These are phyloP conservation scores for Fusarium secorum DNA, from an alignment of 2,329 filamentous ascomycete species.

Conservation along the genomic window DNA sequence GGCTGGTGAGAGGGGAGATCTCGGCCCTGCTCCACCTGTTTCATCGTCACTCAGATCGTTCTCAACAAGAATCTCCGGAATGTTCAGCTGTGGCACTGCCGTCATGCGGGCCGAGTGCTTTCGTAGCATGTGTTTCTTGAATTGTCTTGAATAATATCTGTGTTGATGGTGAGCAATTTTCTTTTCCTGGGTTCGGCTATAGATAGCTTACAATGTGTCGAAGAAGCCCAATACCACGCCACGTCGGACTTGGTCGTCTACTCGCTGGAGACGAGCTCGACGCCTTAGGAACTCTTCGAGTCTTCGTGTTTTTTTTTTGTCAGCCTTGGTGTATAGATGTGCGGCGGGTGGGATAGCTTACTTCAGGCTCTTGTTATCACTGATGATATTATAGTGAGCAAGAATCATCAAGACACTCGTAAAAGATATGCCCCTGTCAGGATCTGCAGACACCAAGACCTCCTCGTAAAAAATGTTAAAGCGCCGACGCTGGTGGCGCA, in stretches of 20 bases:
- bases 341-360: constrained; percentile 48
- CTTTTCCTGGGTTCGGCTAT: too few species aligned
- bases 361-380: constrained; percentile 93
- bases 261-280: constrained; percentile 86
- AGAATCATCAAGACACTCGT: constrained; percentile 93
- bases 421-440: constrained; percentile 88
- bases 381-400: constrained; percentile 98
- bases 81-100: constrained; percentile 77
- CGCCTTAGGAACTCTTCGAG: constrained; percentile 95
- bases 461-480: constrained; percentile 98
- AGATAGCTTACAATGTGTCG: constrained; percentile 74
- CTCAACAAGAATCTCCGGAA: constrained; percentile 91
- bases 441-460: constrained; percentile 90
- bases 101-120: constrained; percentile 81
- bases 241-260: constrained; percentile 92
- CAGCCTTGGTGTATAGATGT: constrained; percentile 25
- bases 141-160: constrained; percentile 82
- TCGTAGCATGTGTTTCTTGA: constrained; percentile 76
- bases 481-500: constrained; percentile 76
- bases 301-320: constrained; percentile 54
- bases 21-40: constrained; percentile 26
- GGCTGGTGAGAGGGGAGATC: constrained; percentile 31
- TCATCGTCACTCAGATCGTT: constrained; percentile 67
- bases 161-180: constrained; percentile 6
- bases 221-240: constrained; percentile 95